These are phyloP conservation scores for Annulohypoxylon nitens DNA, from an alignment of 495 filamentous ascomycete species.

Conservation along the genomic window DNA sequence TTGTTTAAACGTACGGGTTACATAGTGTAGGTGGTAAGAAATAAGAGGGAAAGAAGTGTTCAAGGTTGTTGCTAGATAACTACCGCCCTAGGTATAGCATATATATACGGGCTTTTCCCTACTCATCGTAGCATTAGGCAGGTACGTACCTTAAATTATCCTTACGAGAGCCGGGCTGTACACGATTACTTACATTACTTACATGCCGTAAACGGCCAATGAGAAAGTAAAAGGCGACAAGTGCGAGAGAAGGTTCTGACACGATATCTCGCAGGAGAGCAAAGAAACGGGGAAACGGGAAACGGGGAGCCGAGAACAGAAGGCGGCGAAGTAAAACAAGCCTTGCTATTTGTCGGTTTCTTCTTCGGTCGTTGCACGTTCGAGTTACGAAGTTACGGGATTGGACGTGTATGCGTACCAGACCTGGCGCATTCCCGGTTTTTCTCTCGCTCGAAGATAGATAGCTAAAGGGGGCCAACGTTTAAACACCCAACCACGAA, in stretches of 20 bases:
- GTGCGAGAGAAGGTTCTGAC: constrained; percentile 2
- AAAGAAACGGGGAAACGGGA: background rate
- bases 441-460: constrained; percentile 1
- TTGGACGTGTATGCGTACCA: constrained; percentile 7
- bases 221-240: background rate
- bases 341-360: background rate
- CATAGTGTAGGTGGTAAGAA: too few relatives aligned
- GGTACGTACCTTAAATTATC: constrained; percentile 13
- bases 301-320: constrained; percentile 21
- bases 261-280: constrained; percentile 19
- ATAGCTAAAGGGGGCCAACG: background rate
- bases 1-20: constrained; percentile 10
- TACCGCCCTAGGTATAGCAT: constrained; percentile 12
- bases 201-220: background rate
- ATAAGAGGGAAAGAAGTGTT: background rate
- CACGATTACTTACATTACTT: background rate
- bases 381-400: background rate
- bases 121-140: background rate
- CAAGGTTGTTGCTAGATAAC: constrained; percentile 6
- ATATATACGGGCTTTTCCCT: background rate
- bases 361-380: constrained; percentile 2
- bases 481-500: background rate
- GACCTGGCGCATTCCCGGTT: constrained; percentile 26
- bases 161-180: background rate
- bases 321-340: constrained; percentile 10